phyloP scores from a whole-genome alignment of 2,329 filamentous ascomycete species.

The Cercospora sp. region DNA sequence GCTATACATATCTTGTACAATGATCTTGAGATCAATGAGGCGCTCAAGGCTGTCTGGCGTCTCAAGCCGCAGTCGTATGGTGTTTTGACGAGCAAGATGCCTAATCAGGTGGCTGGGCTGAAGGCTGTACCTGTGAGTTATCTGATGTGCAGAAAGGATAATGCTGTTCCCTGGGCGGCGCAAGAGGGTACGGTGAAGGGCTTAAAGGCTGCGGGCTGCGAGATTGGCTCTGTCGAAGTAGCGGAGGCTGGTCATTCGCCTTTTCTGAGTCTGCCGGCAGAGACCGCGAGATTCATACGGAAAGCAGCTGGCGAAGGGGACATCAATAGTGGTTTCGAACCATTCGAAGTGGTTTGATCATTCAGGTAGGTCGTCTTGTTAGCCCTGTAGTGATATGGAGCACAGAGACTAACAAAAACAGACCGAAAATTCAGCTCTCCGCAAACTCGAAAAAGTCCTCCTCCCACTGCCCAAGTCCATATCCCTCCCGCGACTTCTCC shows the following conservation, averaged over 20 bases:
- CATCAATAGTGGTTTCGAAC: constrained; percentile 14
- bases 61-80: background rate
- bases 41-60: background rate
- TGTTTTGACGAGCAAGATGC: background rate
- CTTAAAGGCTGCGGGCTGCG: background rate
- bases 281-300: constrained; percentile 18
- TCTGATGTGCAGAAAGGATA: background rate
- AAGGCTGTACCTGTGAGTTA: background rate
- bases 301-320: constrained; percentile 9
- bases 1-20: background rate
- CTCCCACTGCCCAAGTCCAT: background rate
- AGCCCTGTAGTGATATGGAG: background rate
- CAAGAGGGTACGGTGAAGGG: background rate
- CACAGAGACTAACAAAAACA: no score
- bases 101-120: background rate
- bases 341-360: background rate
- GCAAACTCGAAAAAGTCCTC: background rate
- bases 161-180: background rate
- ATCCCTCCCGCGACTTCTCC: no score
- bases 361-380: background rate
- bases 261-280: constrained; percentile 16
- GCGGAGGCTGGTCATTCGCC: constrained; percentile 20
- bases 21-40: background rate
- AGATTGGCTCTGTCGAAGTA: constrained; percentile 11
- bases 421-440: no score